These are phyloP conservation scores for Aquanectria penicillioides DNA, from an alignment of 2,329 filamentous ascomycete genomes.

Conservation along the genomic window DNA sequence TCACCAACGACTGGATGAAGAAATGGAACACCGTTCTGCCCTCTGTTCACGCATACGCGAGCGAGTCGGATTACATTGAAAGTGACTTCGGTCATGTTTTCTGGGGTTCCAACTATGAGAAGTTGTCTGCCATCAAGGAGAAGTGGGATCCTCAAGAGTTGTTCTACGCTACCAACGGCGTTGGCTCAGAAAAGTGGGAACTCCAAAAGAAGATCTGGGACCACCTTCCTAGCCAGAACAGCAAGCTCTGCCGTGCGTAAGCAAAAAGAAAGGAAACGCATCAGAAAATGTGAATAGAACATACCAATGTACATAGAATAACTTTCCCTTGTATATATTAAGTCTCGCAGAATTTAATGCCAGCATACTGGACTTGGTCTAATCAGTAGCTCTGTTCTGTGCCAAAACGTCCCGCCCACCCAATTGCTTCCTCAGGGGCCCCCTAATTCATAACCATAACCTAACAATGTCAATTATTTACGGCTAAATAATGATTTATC, in stretches of 20 bases:
- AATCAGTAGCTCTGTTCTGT: too few species aligned
- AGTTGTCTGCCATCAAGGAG: slow-evolving; percentile 56
- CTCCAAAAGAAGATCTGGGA: slow-evolving; percentile 41
- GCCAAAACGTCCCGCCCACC: too few species aligned
- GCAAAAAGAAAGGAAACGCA: neutral
- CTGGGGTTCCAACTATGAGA: slow-evolving; percentile 57
- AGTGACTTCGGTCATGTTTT: slow-evolving; percentile 59
- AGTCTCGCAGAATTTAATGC: neutral
- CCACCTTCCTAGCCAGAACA: slow-evolving; percentile 28
- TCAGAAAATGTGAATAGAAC: neutral
- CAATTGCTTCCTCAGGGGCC: too few species aligned
- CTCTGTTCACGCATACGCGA: slow-evolving; percentile 56
- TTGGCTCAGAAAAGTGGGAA: slow-evolving; percentile 62
- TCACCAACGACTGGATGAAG: slow-evolving; percentile 22
- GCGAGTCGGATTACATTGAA: too few species aligned
- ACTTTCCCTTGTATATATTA: slow-evolving; percentile 6
- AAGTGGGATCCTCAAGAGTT: slow-evolving; percentile 57
- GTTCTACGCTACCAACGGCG: slow-evolving; percentile 59
- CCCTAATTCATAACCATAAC: too few species aligned
- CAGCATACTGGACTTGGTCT: too few species aligned
- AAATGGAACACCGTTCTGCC: slow-evolving; percentile 43
- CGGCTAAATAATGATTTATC: too few species aligned
- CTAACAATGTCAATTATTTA: too few species aligned
- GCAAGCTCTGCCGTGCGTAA: slow-evolving; percentile 26
- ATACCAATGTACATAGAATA: neutral